Evolutionary conservation across 345 rosid genomes (phyloP).

Genomic region (Ceriops tagal): DNA sequence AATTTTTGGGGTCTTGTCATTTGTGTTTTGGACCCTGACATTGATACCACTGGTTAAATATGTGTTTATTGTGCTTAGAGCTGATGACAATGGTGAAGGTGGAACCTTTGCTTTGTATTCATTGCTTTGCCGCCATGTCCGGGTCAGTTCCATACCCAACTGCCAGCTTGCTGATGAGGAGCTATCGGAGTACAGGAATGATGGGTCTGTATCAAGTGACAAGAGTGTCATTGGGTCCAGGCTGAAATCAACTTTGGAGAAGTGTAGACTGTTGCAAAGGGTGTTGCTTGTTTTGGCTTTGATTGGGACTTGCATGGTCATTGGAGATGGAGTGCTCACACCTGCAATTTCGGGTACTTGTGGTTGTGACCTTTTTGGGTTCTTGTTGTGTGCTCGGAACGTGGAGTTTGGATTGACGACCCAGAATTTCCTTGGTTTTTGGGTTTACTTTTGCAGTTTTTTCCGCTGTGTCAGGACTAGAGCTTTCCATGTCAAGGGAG

Average conservation of each 20-base stretch:
- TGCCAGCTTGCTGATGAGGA: slow-evolving; percentile 4
- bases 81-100: neutral
- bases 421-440: neutral
- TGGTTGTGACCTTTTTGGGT: neutral
- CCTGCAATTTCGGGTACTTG: slow-evolving; percentile 3
- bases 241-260: slow-evolving; percentile 3
- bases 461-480: slow-evolving; percentile 1
- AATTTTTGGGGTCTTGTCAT: slow-evolving; percentile 3
- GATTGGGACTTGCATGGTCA: slow-evolving; percentile 6
- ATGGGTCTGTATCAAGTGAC: neutral
- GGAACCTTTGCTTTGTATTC: slow-evolving; percentile 4
- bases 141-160: slow-evolving; percentile 2
- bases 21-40: neutral
- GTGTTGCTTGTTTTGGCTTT: slow-evolving; percentile 1
- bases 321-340: slow-evolving; percentile 4
- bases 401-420: neutral
- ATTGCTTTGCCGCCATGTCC: slow-evolving; percentile 6
- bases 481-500: slow-evolving; percentile 7
- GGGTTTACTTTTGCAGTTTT: neutral
- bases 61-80: slow-evolving; percentile 2
- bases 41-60: slow-evolving; percentile 1
- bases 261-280: slow-evolving; percentile 4
- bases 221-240: neutral
- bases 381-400: neutral
- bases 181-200: slow-evolving; percentile 3